These are phyloP conservation scores for Darksidea phi DNA, from an alignment of 495 filamentous ascomycete species.

Conservation along the genomic window DNA sequence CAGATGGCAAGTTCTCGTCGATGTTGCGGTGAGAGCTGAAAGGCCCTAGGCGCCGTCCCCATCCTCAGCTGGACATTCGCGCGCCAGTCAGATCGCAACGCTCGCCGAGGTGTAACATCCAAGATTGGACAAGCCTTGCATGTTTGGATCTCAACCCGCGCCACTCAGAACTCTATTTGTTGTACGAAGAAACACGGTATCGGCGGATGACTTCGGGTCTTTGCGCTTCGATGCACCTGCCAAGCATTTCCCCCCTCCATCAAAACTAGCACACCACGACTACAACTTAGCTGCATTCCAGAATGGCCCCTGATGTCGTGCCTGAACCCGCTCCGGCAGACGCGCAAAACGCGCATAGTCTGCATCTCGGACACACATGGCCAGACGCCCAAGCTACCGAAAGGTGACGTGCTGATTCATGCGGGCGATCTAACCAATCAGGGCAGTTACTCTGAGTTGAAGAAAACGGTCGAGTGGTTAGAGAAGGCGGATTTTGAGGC, in stretches of 20 bases:
- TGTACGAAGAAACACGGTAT: no score
- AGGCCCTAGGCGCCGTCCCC: neutral
- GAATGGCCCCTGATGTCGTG: constrained; percentile 5
- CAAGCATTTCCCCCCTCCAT: no score
- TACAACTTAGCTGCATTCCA: neutral
- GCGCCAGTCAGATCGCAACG: no score
- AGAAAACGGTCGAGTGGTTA: constrained; percentile 57
- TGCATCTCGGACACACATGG: constrained; percentile 64
- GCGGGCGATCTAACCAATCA: constrained; percentile 62
- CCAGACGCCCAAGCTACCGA: constrained; percentile 55
- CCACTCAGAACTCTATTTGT: no score
- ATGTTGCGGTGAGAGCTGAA: constrained; percentile 13
- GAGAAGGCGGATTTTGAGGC: constrained; percentile 55
- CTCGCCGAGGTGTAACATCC: no score
- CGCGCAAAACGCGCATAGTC: constrained; percentile 56
- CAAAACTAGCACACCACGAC: neutral
- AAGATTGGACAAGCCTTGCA: no score
- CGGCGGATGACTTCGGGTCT: no score
- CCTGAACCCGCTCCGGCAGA: neutral
- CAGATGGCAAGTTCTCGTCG: neutral
- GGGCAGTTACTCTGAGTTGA: constrained; percentile 54
- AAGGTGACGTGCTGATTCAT: constrained; percentile 62
- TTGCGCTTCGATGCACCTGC: neutral
- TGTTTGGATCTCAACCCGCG: no score
- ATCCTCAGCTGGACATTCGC: neutral